phyloP scores from a whole-genome alignment of 257 asterid genomes.

The Gentiana macrophylla region DNA sequence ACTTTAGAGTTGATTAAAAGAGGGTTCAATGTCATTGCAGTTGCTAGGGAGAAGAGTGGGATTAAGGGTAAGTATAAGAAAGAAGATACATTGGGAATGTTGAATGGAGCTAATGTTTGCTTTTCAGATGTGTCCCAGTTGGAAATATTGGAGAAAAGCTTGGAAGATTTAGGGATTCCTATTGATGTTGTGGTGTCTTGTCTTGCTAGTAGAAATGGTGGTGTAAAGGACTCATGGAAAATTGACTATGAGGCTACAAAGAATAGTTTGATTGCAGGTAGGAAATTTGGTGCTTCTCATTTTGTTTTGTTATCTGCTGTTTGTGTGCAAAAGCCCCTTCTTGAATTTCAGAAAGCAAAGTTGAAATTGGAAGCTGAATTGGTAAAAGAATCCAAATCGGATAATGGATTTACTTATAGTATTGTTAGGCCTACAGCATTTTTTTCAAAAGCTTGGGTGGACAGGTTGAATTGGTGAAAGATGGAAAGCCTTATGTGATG shows the following conservation, averaged over 20 bases:
- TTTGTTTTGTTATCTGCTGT: constrained; percentile 85
- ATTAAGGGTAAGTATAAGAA: constrained; percentile 51
- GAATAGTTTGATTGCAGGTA: constrained; percentile 75
- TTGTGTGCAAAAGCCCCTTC: constrained; percentile 96
- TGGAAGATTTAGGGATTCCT: constrained; percentile 36
- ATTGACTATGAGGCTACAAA: constrained; percentile 89
- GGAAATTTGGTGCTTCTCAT: constrained; percentile 74
- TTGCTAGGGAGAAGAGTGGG: constrained; percentile 86
- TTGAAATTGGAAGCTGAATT: constrained; percentile 75
- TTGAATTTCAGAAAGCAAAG: constrained; percentile 93
- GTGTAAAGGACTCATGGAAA: constrained; percentile 86
- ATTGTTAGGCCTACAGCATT: constrained; percentile 96
- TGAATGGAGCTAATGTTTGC: constrained; percentile 58
- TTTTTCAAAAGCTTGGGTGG: constrained; percentile 97
- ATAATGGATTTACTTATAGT: constrained; percentile 50
- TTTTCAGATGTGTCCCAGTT: constrained; percentile 73
- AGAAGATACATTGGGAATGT: constrained; percentile 48
- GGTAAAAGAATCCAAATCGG: constrained; percentile 38
- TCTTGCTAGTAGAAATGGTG: constrained; percentile 90
- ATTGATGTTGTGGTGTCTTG: constrained; percentile 92
- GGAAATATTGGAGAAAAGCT: constrained; percentile 42
- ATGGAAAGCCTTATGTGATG: constrained; percentile 97
- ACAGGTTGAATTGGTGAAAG: constrained; percentile 80
- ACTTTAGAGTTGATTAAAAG: constrained; percentile 62
- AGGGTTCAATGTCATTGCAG: constrained; percentile 78